These are phyloP conservation scores for Cladophialophora bantiana DNA, from an alignment of 2,329 filamentous ascomycete species.

Conservation along the genomic window DNA sequence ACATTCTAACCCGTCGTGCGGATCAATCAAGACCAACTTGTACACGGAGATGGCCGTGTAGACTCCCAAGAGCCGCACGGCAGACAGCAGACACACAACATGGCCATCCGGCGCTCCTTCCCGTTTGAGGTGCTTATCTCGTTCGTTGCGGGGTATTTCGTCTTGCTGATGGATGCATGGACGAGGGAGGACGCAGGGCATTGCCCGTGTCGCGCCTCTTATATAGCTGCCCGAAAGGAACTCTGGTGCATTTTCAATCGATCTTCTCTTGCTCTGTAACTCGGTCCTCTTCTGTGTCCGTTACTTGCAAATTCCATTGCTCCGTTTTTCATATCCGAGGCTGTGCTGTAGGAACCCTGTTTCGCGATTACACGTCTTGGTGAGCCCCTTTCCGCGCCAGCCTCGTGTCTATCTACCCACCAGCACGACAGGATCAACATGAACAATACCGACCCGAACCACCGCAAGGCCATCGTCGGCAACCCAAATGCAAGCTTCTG, in stretches of 20 bases:
- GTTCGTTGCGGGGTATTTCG: conserved; percentile 16
- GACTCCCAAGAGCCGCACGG: not conserved
- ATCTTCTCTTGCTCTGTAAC: not conserved
- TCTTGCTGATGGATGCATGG: not conserved
- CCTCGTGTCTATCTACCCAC: conserved; percentile 19
- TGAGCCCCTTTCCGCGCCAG: conserved; percentile 25
- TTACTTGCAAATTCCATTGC: not conserved
- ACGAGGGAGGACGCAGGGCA: not conserved
- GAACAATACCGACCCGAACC: conserved; percentile 33
- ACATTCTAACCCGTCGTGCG: not conserved
- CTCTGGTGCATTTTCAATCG: not conserved
- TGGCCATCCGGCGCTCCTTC: conserved; percentile 21
- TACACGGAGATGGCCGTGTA: conserved; percentile 10
- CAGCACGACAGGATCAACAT: conserved; percentile 14
- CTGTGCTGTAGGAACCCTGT: not conserved
- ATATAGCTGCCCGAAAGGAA: not conserved
- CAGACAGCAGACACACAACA: not conserved
- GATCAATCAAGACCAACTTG: not conserved
- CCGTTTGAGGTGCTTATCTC: conserved; percentile 19
- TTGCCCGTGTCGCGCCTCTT: not conserved
- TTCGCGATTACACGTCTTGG: not conserved
- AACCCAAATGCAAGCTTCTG: conserved; percentile 51
- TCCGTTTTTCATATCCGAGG: not conserved
- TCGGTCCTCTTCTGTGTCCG: not conserved
- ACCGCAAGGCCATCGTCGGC: conserved; percentile 52